Percentiles rank a stretch among this genome's conserved stretches.
Conservation (phyloP, 2,329 filamentous ascomycete genomes). For the Ophiostoma australiae region DNA sequence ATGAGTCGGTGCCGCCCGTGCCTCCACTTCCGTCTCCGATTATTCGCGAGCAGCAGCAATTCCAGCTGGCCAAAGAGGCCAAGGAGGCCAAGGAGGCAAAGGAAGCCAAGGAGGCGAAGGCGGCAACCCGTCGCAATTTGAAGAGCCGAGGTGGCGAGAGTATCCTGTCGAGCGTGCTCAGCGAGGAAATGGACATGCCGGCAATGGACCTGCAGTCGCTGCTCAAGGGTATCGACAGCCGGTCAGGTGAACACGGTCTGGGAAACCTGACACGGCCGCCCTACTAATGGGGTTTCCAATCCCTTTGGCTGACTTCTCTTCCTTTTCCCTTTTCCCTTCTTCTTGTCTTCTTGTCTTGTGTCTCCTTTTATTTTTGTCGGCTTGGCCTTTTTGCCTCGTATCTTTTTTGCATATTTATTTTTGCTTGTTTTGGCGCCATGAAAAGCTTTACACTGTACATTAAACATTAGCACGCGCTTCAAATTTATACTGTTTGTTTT, state of each 20-base stretch:
- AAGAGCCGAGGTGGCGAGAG: conserved; percentile 44
- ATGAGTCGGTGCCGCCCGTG: conserved; percentile 49
- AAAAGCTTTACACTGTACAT: conserved; percentile 19
- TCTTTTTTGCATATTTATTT: neutral
- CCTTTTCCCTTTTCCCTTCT: neutral
- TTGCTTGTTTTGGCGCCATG: neutral
- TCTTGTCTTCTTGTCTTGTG: neutral
- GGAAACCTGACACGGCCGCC: conserved; percentile 47
- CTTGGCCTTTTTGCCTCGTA: neutral
- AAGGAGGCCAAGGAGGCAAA: conserved; percentile 23
- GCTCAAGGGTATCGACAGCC: conserved; percentile 48
- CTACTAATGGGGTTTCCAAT: conserved; percentile 36
- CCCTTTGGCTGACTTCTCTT: conserved; percentile 13
- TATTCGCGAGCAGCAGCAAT: conserved; percentile 27
- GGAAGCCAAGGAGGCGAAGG: conserved; percentile 2
- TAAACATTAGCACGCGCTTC: conserved; percentile 18
- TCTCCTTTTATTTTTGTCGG: neutral
- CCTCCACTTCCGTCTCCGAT: conserved; percentile 46
- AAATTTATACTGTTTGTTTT: neutral
- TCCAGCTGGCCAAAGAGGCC: conserved; percentile 19
- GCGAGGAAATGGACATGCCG: conserved; percentile 37
- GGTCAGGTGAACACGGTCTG: conserved; percentile 42
- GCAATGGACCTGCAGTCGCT: conserved; percentile 47
- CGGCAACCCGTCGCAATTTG: conserved; percentile 35
- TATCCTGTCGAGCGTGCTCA: conserved; percentile 27